phyloP scores from a whole-genome alignment of 2,329 filamentous ascomycete genomes.

The Colletotrichum graminicola region DNA sequence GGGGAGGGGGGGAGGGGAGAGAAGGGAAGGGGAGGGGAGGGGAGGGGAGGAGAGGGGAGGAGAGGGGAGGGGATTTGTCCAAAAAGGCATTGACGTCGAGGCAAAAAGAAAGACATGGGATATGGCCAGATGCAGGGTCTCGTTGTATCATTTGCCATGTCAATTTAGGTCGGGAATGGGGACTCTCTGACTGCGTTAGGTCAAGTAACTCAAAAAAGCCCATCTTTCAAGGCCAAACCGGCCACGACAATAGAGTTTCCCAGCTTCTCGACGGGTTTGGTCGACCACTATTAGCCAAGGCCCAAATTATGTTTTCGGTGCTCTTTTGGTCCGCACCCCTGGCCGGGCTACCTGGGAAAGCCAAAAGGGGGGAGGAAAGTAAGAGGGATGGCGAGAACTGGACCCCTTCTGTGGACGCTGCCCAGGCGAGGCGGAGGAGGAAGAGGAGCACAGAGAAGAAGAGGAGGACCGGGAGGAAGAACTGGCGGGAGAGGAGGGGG shows the following conservation, averaged over 20 bases:
- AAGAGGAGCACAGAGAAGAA: background rate
- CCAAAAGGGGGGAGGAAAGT: background rate
- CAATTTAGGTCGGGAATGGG: background rate
- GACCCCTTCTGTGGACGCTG: slow-evolving; percentile 1
- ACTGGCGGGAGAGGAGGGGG: background rate
- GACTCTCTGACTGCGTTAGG: background rate
- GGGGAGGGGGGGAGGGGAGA: too few relatives aligned
- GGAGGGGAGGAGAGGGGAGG: background rate
- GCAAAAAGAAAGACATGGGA: background rate
- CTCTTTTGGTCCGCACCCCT: background rate
- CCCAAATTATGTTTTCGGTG: background rate
- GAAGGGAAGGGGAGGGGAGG: too few relatives aligned
- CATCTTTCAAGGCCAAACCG: background rate
- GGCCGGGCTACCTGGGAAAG: background rate
- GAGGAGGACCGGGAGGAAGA: background rate
- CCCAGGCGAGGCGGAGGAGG: slow-evolving; percentile 4
- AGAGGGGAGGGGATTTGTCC: background rate
- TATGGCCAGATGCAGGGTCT: background rate
- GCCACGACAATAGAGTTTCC: slow-evolving; percentile 22
- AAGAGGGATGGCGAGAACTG: slow-evolving; percentile 10
- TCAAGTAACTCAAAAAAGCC: slow-evolving; percentile 1
- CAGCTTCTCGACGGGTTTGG: background rate
- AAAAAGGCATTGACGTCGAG: background rate
- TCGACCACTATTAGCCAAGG: background rate
- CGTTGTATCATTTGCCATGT: background rate